Evolutionary conservation across 805 yeast species (phyloP).

Genomic region (Schwanniomyces vanrijiae): DNA sequence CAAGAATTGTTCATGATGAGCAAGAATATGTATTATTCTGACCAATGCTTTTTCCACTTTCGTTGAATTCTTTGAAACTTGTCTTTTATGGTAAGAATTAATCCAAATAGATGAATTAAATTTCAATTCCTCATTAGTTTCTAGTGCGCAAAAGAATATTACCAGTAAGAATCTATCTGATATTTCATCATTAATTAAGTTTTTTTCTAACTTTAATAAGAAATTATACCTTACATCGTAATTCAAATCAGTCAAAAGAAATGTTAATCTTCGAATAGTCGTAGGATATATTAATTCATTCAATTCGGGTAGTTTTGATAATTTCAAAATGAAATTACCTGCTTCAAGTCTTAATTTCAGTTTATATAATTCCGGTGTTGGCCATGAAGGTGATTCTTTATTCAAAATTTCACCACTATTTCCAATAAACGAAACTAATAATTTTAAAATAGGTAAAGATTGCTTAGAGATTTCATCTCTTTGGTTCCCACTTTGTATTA

Average conservation of each 20-base stretch:
- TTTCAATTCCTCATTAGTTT: slow-evolving; percentile 56
- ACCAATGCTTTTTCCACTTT: slow-evolving; percentile 66
- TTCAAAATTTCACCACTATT: slow-evolving; percentile 77
- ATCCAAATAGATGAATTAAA: slow-evolving; percentile 68
- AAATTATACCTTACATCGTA: slow-evolving; percentile 55
- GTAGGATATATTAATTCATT: slow-evolving; percentile 52
- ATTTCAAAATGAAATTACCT: slow-evolving; percentile 61
- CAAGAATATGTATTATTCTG: slow-evolving; percentile 64
- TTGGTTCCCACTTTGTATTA: slow-evolving; percentile 15
- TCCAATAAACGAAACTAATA: slow-evolving; percentile 63
- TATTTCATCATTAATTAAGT: slow-evolving; percentile 50
- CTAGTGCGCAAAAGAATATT: slow-evolving; percentile 74
- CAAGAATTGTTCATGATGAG: slow-evolving; percentile 71
- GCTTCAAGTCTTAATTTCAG: slow-evolving; percentile 66
- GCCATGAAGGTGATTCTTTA: slow-evolving; percentile 40
- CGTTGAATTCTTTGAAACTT: slow-evolving; percentile 35
- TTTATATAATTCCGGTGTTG: slow-evolving; percentile 65
- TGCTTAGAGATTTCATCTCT: slow-evolving; percentile 40
- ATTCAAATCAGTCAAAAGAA: slow-evolving; percentile 67
- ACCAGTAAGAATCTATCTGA: slow-evolving; percentile 68
- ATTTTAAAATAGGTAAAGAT: slow-evolving; percentile 64
- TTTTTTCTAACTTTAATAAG: slow-evolving; percentile 48
- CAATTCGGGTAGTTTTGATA: slow-evolving; percentile 56
- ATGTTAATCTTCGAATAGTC: slow-evolving; percentile 52
- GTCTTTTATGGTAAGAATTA: slow-evolving; percentile 50